Percentiles rank a stretch among this genome's conserved stretches.
These are phyloP conservation scores for Eustoma russellianum DNA, from an alignment of 257 asterid genomes.

Conservation along the genomic window DNA sequence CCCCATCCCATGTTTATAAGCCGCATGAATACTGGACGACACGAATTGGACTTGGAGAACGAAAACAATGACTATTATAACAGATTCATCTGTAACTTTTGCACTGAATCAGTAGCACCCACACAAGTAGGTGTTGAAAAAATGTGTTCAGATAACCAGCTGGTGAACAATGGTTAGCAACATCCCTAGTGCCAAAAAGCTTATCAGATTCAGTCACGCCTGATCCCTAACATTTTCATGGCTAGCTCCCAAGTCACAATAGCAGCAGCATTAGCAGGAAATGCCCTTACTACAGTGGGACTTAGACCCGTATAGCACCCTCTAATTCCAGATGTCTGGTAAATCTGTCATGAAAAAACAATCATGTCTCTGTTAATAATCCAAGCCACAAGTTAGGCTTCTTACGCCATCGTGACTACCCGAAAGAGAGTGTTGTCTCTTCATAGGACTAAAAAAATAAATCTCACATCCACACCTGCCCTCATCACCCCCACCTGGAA, in stretches of 20 bases:
- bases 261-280: conserved; percentile 44
- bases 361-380: conserved; percentile 12
- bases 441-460: too few species aligned
- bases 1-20: conserved; percentile 1
- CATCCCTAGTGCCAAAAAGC: conserved; percentile 13
- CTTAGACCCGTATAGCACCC: conserved; percentile 93
- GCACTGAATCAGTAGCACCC: conserved; percentile 3
- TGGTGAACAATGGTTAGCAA: conserved; percentile 6
- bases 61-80: not conserved
- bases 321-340: conserved; percentile 59
- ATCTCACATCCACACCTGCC: too few species aligned
- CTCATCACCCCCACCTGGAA: not conserved
- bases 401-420: too few species aligned
- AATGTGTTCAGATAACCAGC: not conserved
- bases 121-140: not conserved
- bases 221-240: conserved; percentile 64
- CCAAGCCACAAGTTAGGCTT: too few species aligned
- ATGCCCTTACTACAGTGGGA: conserved; percentile 73
- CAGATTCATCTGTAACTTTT: conserved; percentile 1
- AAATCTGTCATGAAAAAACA: conserved; percentile 41
- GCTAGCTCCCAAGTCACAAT: conserved; percentile 45
- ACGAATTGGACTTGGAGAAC: too few species aligned
- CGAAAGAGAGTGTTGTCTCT: too few species aligned
- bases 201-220: conserved; percentile 23
- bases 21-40: not conserved